Percentiles rank a stretch among this genome's conserved stretches.
phyloP scores from a whole-genome alignment of 495 filamentous ascomycete species.

The Glutinoglossum americanum region DNA sequence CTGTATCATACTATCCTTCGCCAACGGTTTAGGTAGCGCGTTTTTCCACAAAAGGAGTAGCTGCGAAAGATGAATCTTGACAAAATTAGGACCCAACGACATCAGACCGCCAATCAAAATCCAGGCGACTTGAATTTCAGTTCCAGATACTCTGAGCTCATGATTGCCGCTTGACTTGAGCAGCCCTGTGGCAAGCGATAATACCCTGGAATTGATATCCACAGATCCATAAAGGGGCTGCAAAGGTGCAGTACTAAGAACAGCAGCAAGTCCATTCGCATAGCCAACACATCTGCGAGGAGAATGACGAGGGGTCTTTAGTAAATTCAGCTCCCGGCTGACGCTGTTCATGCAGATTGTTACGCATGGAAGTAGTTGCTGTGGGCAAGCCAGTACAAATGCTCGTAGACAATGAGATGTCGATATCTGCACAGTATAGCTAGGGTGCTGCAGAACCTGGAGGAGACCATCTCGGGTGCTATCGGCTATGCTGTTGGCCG shows the following conservation, averaged over 20 bases:
- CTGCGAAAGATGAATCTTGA: slow-evolving; percentile 95
- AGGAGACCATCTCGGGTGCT: slow-evolving; percentile 66
- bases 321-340: slow-evolving; percentile 58
- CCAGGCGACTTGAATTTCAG: slow-evolving; percentile 96
- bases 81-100: slow-evolving; percentile 92
- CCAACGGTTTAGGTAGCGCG: slow-evolving; percentile 78
- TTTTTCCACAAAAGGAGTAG: slow-evolving; percentile 96
- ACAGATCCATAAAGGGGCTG: slow-evolving; percentile 89
- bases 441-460: slow-evolving; percentile 83
- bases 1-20: slow-evolving; percentile 68
- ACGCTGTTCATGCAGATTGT: slow-evolving; percentile 95
- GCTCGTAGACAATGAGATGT: slow-evolving; percentile 64
- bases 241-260: slow-evolving; percentile 68
- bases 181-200: slow-evolving; percentile 76
- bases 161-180: slow-evolving; percentile 84
- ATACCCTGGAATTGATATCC: slow-evolving; percentile 77
- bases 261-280: slow-evolving; percentile 80
- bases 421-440: slow-evolving; percentile 85
- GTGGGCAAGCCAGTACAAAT: slow-evolving; percentile 75
- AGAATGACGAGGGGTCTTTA: slow-evolving; percentile 55
- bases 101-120: slow-evolving; percentile 90
- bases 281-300: slow-evolving; percentile 74
- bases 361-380: slow-evolving; percentile 75
- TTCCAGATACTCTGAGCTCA: slow-evolving; percentile 75
- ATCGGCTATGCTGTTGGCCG: slow-evolving; percentile 55